phyloP scores from a whole-genome alignment of 441 rosid genomes.

The Populus hybrid region DNA sequence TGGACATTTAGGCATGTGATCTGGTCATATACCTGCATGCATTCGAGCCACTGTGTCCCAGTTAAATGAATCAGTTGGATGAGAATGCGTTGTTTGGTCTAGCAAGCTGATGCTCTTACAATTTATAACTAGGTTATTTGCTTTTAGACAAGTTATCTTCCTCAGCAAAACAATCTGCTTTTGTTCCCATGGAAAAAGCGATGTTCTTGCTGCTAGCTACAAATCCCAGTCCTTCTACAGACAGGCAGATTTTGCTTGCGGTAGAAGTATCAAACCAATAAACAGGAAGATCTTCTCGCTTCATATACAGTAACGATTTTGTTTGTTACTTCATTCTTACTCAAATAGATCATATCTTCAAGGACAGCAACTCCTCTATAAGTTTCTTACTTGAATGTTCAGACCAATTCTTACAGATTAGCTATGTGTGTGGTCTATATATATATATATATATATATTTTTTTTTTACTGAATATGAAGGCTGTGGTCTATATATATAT shows the following conservation, averaged over 20 bases:
- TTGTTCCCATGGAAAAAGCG: not conserved
- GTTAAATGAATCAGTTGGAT: not conserved
- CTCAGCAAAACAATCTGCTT: not conserved
- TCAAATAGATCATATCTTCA: not conserved
- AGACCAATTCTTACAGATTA: not conserved
- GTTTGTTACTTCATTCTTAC: not conserved
- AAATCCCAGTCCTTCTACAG: not conserved
- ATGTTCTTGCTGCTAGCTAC: not conserved
- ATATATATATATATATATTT: no score
- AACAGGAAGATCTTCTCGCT: not conserved
- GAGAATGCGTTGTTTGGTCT: not conserved
- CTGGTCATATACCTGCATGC: no score
- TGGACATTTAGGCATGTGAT: no score
- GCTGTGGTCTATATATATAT: not conserved
- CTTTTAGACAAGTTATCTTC: slow-evolving; percentile 1
- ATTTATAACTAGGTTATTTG: not conserved
- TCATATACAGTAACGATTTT: not conserved
- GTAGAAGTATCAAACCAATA: not conserved
- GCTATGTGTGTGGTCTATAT: not conserved
- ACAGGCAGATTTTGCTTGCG: not conserved
- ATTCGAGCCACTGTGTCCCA: no score
- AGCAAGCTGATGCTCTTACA: not conserved
- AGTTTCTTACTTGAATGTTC: not conserved
- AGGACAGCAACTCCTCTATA: not conserved
- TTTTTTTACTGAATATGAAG: not conserved